Conservation (phyloP, 148 eudicot genomes). For the Dysphania ambrosioides region DNA sequence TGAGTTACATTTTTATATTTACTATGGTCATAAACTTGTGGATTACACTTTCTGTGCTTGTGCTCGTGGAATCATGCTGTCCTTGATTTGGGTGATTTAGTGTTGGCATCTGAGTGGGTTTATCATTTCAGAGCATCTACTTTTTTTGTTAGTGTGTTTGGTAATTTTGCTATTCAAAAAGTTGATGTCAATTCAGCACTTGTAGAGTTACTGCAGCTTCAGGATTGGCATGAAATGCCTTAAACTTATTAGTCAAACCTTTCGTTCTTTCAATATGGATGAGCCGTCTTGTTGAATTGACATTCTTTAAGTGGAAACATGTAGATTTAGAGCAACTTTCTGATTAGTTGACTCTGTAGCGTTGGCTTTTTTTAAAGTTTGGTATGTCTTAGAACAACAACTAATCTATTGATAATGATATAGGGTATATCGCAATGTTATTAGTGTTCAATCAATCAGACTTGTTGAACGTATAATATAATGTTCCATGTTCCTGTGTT, state of each 20-base stretch:
- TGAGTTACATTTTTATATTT: neutral
- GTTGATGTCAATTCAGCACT: neutral
- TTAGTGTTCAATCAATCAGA: neutral
- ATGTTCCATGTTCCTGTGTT: neutral
- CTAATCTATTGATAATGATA: no score
- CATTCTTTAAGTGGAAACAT: neutral
- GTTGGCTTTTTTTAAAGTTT: neutral
- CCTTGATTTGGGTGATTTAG: neutral
- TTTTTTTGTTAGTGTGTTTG: conserved; percentile 9
- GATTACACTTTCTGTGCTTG: neutral
- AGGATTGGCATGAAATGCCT: conserved; percentile 5
- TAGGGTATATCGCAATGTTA: neutral
- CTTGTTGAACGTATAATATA: neutral
- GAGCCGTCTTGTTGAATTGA: conserved; percentile 5
- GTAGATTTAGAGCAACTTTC: conserved; percentile 15
- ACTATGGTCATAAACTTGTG: neutral
- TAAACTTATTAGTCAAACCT: conserved; percentile 13
- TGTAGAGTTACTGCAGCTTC: neutral
- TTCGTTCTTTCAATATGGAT: conserved; percentile 10
- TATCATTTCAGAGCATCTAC: conserved; percentile 10
- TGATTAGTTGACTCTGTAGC: neutral
- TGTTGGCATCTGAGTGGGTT: neutral
- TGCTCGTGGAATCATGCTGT: conserved; percentile 9
- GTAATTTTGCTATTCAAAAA: conserved; percentile 7
- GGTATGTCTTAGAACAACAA: no score